Evolutionary conservation across 345 rosid genomes (phyloP).

Genomic region (Linum usitatissimum): DNA sequence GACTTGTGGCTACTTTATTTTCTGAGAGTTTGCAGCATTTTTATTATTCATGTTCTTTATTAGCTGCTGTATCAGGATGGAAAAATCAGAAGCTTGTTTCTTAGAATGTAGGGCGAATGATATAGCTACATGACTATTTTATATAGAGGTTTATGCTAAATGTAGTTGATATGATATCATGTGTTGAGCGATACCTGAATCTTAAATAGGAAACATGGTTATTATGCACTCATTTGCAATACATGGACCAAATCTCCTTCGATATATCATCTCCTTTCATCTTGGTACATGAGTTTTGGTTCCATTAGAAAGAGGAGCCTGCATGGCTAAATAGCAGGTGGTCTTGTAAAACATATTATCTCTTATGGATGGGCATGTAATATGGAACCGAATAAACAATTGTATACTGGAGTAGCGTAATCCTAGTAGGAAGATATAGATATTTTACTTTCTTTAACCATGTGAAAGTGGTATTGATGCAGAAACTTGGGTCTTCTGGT

Average conservation of each 20-base stretch:
- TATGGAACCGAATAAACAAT: background rate
- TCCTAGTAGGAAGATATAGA: background rate
- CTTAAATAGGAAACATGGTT: background rate
- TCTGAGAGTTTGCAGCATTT: background rate
- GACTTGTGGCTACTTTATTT: background rate
- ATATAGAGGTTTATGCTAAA: background rate
- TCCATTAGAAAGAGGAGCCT: background rate
- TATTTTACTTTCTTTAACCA: constrained; percentile 1
- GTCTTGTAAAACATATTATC: background rate
- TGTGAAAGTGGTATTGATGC: constrained; percentile 14
- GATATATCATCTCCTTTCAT: background rate
- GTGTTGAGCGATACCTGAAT: background rate
- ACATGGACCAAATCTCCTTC: background rate
- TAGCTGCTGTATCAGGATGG: background rate
- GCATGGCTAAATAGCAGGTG: background rate
- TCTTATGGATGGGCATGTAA: background rate
- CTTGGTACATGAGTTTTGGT: background rate
- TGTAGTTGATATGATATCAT: background rate
- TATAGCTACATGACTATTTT: no score
- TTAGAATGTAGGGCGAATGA: background rate
- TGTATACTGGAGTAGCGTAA: background rate
- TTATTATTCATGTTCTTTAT: background rate
- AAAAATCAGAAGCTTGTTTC: background rate
- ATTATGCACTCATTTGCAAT: background rate
- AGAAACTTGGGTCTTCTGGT: constrained; percentile 75